Evolutionary conservation across 345 rosid species (phyloP).

Genomic region (Lepidium didymum): DNA sequence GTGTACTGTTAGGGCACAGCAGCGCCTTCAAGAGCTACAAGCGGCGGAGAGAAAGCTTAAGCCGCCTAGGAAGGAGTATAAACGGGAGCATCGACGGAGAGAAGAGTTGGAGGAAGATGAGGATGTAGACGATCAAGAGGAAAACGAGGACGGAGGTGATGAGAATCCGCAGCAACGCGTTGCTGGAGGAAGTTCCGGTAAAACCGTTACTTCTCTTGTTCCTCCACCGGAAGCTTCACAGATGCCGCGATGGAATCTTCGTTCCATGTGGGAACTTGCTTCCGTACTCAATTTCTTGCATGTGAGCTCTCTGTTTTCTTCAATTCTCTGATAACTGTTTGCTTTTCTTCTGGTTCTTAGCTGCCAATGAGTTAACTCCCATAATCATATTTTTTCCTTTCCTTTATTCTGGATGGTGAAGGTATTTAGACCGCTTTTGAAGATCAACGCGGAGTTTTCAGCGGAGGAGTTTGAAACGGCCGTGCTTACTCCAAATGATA

Average conservation of each 20-base stretch:
- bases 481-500: constrained; percentile 74
- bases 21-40: constrained; percentile 61
- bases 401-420: constrained; percentile 20
- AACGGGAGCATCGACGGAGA: constrained; percentile 24
- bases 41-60: constrained; percentile 59
- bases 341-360: background rate
- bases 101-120: constrained; percentile 37
- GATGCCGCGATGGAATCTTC: constrained; percentile 89
- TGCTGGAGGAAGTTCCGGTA: constrained; percentile 33
- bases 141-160: constrained; percentile 29
- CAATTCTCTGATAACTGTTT: background rate
- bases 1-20: constrained; percentile 80
- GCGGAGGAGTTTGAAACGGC: constrained; percentile 98
- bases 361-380: constrained; percentile 5
- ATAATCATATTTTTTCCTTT: background rate
- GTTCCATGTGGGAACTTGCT: constrained; percentile 99
- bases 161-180: constrained; percentile 42
- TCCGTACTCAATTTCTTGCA: constrained; percentile 94
- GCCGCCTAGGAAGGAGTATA: constrained; percentile 47
- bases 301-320: constrained; percentile 44
- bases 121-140: constrained; percentile 43
- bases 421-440: constrained; percentile 88
- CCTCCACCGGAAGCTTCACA: constrained; percentile 72
- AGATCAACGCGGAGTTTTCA: constrained; percentile 76
- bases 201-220: constrained; percentile 74